Base-by-base conservation (phyloP, 163 green algal species). In the Scenedesmus sp. region DNA sequence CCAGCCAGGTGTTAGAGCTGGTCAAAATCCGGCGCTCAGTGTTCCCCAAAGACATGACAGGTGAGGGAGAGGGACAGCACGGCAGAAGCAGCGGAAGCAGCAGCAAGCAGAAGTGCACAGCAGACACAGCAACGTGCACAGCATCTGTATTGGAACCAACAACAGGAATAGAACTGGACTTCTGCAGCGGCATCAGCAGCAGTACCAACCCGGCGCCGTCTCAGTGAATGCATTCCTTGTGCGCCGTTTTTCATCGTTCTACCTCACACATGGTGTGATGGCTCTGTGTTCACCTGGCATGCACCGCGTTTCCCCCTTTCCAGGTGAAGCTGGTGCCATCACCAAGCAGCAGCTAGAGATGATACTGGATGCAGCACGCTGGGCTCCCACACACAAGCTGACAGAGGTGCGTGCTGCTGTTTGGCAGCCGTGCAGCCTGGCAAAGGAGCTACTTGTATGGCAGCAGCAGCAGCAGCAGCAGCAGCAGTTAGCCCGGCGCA, bases 331-430 rank as follows among this genome's bases (percentile, higher is more conserved):
- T 8, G 59, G 23, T 4, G n/a, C 12, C n/a, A 77, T 92, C 8
- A 84, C 59, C 10, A 16, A 56, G 23, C 23, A 88, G 57, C 74
- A 79, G 87, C 92, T 96, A 1, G 93, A 96, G 56, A 10, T 59
- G n/a, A 93, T 96, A 52, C 77, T 96, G 4, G 93, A 96, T 55
- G 95, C 95, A 3, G 95, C 94, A 56, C 95, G 95, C 59, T 97
- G 96, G 96, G 96, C 96, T 2, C 96, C 96, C 23, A 97, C 95
- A 13, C 96, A 97, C 90, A 94, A 95, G 46, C 92, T 92, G 26
- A 97, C 95, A 13, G 93, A 97, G 91, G 54, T 97, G 95, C 87
- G 94, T 96, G 46, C 92, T 96, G 26, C 88, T 97, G 26, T 60
- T 86, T 5, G 86, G 89, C 18, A 83, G 8, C 18, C 8, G 7